These are phyloP conservation scores for Strobilomyces dryophilus DNA, from an alignment of 768 basidiomycete genomes.

Conservation along the genomic window DNA sequence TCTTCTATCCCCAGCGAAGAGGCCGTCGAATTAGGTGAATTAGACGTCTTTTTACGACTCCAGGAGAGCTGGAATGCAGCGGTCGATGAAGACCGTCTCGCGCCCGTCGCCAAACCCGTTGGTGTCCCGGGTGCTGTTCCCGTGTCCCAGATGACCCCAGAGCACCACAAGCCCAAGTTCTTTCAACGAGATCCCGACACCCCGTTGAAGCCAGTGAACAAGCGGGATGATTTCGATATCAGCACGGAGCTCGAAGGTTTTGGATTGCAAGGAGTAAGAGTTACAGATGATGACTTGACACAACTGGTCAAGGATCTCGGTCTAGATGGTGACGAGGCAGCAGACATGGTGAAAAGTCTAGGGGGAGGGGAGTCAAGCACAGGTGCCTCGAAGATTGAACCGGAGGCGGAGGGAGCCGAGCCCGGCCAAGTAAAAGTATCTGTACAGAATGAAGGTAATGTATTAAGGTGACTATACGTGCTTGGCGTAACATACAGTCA, in stretches of 20 bases:
- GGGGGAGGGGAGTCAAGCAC: constrained; percentile 26
- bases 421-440: background rate
- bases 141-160: constrained; percentile 79
- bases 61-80: constrained; percentile 63
- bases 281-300: constrained; percentile 69
- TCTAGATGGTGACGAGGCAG: constrained; percentile 71
- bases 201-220: constrained; percentile 56
- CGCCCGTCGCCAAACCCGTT: constrained; percentile 55
- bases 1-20: constrained; percentile 56
- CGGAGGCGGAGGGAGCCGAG: constrained; percentile 3
- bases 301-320: constrained; percentile 73
- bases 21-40: constrained; percentile 75
- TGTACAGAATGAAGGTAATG: constrained; percentile 1
- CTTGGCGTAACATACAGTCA: constrained; percentile 5
- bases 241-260: constrained; percentile 65
- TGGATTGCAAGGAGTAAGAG: constrained; percentile 72
- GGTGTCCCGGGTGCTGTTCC: constrained; percentile 78
- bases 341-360: constrained; percentile 66
- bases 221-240: constrained; percentile 56
- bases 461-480: constrained; percentile 2
- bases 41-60: constrained; percentile 65
- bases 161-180: constrained; percentile 57
- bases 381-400: constrained; percentile 8
- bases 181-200: constrained; percentile 41
- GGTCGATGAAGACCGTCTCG: constrained; percentile 57